Evolutionary conservation across 441 rosid genomes (phyloP), one percentile per base, ranked within the genome.

Genomic region (Francoa sonchifolia): DNA sequence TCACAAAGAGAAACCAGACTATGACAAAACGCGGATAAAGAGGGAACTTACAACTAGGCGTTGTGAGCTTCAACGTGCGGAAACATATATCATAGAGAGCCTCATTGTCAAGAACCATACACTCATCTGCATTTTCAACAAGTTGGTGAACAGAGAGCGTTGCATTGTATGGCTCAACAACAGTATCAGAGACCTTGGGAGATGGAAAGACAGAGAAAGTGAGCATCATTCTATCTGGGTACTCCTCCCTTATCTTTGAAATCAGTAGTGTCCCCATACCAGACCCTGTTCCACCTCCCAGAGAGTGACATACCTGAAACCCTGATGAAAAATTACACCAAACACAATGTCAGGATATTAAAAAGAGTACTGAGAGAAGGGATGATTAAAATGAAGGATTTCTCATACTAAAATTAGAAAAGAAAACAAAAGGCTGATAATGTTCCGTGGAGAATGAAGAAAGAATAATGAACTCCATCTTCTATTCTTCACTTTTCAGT

Each of bases 211-310:
- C 77, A 0, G 73, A 71, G 46, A 73, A 69, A 0, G 79, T 73
- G 26, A 73, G 75, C 79, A 73, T 73, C 79, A 73, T 73, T 30
- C 79, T 51, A 15, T 69, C 79, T 21, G n/a, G n/a, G n/a, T n/a
- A n/a, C n/a, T n/a, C n/a, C n/a, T n/a, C n/a, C n/a, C n/a, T n/a
- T n/a, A 67, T 67, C 44, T 72, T 68, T 6, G 75, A 72, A 32
- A 72, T 68, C 33, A 72, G 43, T 15, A 72, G 59, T 0, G 79
- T 72, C 19, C 79, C 79, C 79, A 72, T 72, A 28, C 79, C 79
- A 2, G 79, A 68, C n/a, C 79, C 75, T 0, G 79, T 72, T 23
- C 79, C 79, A 18, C 75, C 78, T 18, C 78, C 78, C 60, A 72
- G 32, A 0, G 74, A 68, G 42, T 72, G 79, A 30, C 79, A 72